Conservation (phyloP, 306 rosid genomes). For the Lotus japonicus region DNA sequence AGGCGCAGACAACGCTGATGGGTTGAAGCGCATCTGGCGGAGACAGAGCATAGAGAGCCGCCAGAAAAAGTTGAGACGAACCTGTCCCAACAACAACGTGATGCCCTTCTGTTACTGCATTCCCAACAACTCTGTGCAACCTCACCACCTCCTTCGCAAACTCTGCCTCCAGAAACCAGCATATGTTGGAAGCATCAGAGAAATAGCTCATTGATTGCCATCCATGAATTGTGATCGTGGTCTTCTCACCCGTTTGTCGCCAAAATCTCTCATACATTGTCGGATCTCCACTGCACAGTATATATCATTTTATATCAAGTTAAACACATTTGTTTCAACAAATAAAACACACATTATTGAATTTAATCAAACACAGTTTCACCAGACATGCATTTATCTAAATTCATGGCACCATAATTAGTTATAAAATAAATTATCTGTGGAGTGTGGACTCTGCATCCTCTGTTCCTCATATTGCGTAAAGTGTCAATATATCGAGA, state of each 20-base stretch:
- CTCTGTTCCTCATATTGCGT: too few species aligned
- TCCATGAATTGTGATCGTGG: slow-evolving; percentile 54
- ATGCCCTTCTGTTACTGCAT: slow-evolving; percentile 65
- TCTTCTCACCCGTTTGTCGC: slow-evolving; percentile 58
- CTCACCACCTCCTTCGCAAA: slow-evolving; percentile 58
- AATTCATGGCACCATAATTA: too few species aligned
- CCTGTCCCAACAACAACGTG: slow-evolving; percentile 88
- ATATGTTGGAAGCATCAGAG: slow-evolving; percentile 50
- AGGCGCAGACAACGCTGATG: slow-evolving; percentile 55
- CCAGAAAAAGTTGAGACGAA: slow-evolving; percentile 78
- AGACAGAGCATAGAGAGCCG: slow-evolving; percentile 80
- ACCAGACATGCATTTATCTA: too few species aligned
- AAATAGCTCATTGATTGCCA: slow-evolving; percentile 87
- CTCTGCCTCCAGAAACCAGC: slow-evolving; percentile 87
- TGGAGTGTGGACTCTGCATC: too few species aligned
- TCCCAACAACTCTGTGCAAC: slow-evolving; percentile 65
- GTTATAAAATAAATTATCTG: too few species aligned
- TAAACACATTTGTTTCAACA: too few species aligned
- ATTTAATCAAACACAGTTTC: too few species aligned
- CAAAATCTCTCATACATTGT: slow-evolving; percentile 65
- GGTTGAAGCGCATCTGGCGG: slow-evolving; percentile 46
- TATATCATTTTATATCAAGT: too few species aligned
- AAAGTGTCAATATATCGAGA: too few species aligned
- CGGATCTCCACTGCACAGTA: slow-evolving; percentile 75
- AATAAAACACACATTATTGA: too few species aligned